Evolutionary conservation across 1,139 yeast species (phyloP).

Genomic region (Saccharomycopsis crataegensis): DNA sequence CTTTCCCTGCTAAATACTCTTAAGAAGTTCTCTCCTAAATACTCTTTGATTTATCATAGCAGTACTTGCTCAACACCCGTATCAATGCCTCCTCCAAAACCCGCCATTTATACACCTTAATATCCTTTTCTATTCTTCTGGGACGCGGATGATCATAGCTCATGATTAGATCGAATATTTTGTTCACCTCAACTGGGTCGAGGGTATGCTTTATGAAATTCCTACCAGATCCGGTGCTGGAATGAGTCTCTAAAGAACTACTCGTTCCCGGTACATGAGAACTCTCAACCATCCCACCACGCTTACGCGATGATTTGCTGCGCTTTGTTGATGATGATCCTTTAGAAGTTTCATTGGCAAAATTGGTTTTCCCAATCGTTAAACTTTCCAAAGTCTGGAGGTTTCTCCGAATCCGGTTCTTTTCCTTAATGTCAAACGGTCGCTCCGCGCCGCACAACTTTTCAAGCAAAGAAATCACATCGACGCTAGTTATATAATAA

Average conservation of each 20-base stretch:
- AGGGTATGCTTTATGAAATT: conserved; percentile 16
- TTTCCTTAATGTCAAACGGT: conserved; percentile 59
- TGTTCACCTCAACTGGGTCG: conserved; percentile 19
- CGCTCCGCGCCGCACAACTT: conserved; percentile 40
- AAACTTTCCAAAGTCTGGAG: conserved; percentile 57
- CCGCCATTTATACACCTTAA: conserved; percentile 60
- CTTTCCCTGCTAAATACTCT: neutral
- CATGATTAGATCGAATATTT: conserved; percentile 55
- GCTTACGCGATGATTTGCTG: too few relatives aligned
- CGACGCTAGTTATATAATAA: conserved; percentile 59
- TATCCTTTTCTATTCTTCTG: conserved; percentile 63
- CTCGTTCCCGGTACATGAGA: neutral
- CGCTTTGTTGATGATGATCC: neutral
- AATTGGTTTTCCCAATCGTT: conserved; percentile 33
- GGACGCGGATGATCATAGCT: conserved; percentile 60
- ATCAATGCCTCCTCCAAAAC: conserved; percentile 46
- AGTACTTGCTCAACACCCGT: conserved; percentile 57
- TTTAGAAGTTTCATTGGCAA: conserved; percentile 32
- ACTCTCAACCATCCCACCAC: neutral
- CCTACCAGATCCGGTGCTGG: conserved; percentile 4
- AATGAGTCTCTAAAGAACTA: neutral
- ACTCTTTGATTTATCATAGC: conserved; percentile 19
- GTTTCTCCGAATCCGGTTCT: conserved; percentile 61
- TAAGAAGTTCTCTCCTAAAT: neutral
- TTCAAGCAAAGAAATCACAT: conserved; percentile 52